Evolutionary conservation across 495 filamentous ascomycete species (phyloP).

Genomic region (Aspergillus heteromorphus): DNA sequence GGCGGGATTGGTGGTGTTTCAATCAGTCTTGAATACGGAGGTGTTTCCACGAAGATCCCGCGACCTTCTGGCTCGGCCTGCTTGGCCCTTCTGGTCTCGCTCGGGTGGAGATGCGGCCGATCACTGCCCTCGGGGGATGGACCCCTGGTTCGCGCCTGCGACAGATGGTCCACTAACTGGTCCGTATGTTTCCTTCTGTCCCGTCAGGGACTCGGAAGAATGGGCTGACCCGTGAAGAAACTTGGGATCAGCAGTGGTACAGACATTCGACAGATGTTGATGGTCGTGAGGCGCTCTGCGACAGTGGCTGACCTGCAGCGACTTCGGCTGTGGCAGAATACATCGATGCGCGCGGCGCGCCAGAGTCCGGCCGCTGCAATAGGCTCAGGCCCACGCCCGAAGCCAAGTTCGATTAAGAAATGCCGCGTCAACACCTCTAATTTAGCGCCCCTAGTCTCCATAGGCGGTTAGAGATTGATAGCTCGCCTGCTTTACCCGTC

Average conservation of each 20-base stretch:
- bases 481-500: background rate
- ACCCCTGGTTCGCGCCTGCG: background rate
- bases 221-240: background rate
- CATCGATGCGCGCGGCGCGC: background rate
- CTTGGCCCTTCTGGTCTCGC: background rate
- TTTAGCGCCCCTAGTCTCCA: background rate
- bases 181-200: background rate
- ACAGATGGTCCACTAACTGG: background rate
- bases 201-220: background rate
- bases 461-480: background rate
- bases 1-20: background rate
- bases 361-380: too few species aligned
- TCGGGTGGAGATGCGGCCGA: background rate
- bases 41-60: background rate
- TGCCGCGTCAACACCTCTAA: background rate
- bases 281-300: background rate
- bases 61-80: background rate
- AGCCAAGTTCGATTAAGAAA: slow-evolving; percentile 5
- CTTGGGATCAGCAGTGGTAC: background rate
- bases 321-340: background rate
- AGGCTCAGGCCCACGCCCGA: background rate
- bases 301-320: background rate
- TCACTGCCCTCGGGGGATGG: background rate
- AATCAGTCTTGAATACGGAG: background rate
- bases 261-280: background rate